These are phyloP conservation scores for Fusarium protoensiforme DNA, from an alignment of 2,329 filamentous ascomycete species.

Conservation along the genomic window DNA sequence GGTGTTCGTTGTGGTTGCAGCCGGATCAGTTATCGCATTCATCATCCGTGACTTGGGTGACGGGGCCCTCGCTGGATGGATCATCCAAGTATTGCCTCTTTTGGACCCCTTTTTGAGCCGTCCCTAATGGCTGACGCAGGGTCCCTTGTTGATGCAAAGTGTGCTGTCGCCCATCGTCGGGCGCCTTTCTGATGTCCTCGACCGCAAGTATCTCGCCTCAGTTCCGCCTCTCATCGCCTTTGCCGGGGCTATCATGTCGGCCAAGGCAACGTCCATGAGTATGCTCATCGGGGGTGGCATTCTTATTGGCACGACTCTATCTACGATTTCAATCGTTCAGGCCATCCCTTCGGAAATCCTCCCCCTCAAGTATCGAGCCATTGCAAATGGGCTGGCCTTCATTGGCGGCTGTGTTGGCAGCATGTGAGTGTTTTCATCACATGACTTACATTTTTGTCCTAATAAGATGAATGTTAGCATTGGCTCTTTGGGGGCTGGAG, in stretches of 20 bases:
- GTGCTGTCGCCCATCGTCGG: conserved; percentile 6
- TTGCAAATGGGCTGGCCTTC: conserved; percentile 9
- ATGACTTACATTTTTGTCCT: background rate
- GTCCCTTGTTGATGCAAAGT: conserved; percentile 10
- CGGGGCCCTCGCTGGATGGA: conserved; percentile 8
- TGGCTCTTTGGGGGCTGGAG: conserved; percentile 7
- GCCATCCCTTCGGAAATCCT: conserved; percentile 13
- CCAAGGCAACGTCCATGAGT: conserved; percentile 9
- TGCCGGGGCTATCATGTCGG: conserved; percentile 5
- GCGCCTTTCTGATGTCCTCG: conserved; percentile 11
- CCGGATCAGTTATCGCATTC: conserved; percentile 9
- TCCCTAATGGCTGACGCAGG: background rate
- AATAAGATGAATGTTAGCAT: background rate
- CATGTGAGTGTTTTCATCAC: background rate
- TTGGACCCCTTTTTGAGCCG: background rate
- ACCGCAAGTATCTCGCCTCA: conserved; percentile 12
- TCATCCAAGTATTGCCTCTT: background rate
- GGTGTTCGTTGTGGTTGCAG: conserved; percentile 10
- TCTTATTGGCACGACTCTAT: conserved; percentile 5
- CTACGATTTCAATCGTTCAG: conserved; percentile 6
- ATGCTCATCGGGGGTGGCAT: conserved; percentile 6
- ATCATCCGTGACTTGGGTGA: conserved; percentile 8
- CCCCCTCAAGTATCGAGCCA: conserved; percentile 10
- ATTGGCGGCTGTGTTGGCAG: conserved; percentile 7
- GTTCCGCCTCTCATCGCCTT: conserved; percentile 11